Evolutionary conservation across 148 eudicot genomes (phyloP), one percentile per base, ranked within the genome.

Genomic region (Suaeda aralocaspica): DNA sequence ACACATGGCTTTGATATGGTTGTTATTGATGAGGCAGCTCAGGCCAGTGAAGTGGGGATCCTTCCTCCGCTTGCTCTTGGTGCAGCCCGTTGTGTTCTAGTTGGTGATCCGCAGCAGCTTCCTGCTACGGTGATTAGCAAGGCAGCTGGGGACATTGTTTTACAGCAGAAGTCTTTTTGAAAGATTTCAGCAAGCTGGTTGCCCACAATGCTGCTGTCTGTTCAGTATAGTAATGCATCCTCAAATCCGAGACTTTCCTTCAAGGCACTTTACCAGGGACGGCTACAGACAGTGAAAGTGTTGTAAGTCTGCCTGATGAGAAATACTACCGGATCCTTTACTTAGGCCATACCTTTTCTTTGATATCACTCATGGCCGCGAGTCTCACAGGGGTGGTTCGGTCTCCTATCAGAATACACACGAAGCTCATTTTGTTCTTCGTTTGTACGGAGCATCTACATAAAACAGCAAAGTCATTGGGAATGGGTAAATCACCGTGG

Each of bases 1-100:
- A 91, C 89, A 58, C 99, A 94, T 72, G 99, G 99, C 48, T 94
- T 94, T 74, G 99, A 94, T 77, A 91, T 94, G 97, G 99, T 94
- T 70, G 99, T 94, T 75, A 94, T 94, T 74, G 99, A 94, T 68
- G 99, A 94, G 78, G 99, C 99, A 18, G 99, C 99, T 25, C 99
- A 94, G 74, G 99, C 99, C 61, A 89, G 99, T 78, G 99, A 94
- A 86, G 92, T 94, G 57, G 99, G 84, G 29, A 60, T 91, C 36
- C 92, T 94, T 66, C 99, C 99, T 73, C 99, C 99, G 5, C 96
- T 94, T 58, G 66, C 97, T 68, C 97, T 94, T 30, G 99, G 99
- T 70, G 99, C 99, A 61, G 96, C 96, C 15, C 96, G 99, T 2
- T 94, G 97, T 84, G 99, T 94, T 70, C 99, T 94, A 81, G 99